Evolutionary conservation across 148 eudicot species (phyloP), one percentile per base, ranked within the genome.

Genomic region (Amaranthus hypochondriacus): DNA sequence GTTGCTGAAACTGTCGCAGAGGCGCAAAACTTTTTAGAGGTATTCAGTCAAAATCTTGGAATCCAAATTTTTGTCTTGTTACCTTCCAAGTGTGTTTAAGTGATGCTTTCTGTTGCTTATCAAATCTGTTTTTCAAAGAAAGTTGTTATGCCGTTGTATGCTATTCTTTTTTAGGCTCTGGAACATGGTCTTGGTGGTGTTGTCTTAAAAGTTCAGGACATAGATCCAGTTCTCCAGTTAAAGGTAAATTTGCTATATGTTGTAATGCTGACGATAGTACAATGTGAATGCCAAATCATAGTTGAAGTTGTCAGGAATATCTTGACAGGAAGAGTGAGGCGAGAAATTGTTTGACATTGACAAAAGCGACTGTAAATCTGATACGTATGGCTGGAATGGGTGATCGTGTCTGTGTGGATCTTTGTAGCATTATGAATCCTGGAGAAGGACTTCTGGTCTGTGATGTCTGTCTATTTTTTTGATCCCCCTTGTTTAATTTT

Each of bases 391-490:
- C 84, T 57, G 98, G 97, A 73, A 94, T 94, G 98, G 98, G 97
- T 47, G 97, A 94, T 78, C 94, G 96, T 66, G 98, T 88, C 63
- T 94, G 98, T 75, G 98, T 94, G 75, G 98, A 94, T 82, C 93
- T 94, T 13, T 94, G 98, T 82, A 88, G 89, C 87, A 82, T 94
- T 62, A 83, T 94, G 90, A 86, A 85, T 78, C 98, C 98, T 59
- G 98, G 97, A 71, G 97, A 94, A 86, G 98, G 98, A 55, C 93
- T 94, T 72, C 81, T 94, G 91, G 97, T 91, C 71, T 77, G 76
- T 78, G 12, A 69, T 74, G 13, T 48, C 44, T 52, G 43, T 69
- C 50, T 48, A 75, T n/a, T 44, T 50, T 70, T 62, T 51, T 52
- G 10, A 49, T 60, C 21, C 59, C 59, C 62, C n/a, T 48, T 49